Base-by-base conservation (phyloP, 148 eudicot genomes). In the Cornus controversa region DNA sequence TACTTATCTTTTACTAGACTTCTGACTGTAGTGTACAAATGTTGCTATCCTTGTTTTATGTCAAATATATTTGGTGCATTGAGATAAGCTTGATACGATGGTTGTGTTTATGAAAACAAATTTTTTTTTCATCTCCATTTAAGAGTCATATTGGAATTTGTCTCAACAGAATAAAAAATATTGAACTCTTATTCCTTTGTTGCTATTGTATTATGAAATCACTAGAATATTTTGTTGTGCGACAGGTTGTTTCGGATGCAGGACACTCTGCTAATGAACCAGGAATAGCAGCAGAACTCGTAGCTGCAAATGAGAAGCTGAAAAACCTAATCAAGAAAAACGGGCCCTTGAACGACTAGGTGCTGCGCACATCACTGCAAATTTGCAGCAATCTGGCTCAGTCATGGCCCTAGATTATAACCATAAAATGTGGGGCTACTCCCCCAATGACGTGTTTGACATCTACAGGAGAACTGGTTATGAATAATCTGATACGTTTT, bases 211-310 rank as follows among this genome's bases (percentile, higher is more conserved):
- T 53, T 4, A 25, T 37, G 16, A 45, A 68, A 37, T 58, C 23
- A n/a, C 10, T 66, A 72, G 22, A 65, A 66, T 58, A 57, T 77
- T 54, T 15, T 80, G 66, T 37, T 79, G 66, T 74, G 73, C 24
- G 42, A 75, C 84, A 96, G 99, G 91, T 96, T 78, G 97, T 96
- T 81, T 85, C 88, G 24, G 87, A 92, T 84, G 94, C 99, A 5
- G 99, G 98, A 31, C 99, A 96, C 81, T 93, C 98, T 25, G 98
- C 98, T 77, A 92, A 93, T 78, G 99, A 96, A 81, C 87, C 89
- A 0, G 94, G 97, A 58, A 89, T 84, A 80, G 81, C 99, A 13
- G 90, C 91, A 72, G 94, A 93, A 81, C 99, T 96, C 24, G 98
- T 96, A 69, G 99, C 96, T 64, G 94, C 95, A 40, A 96, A 91